A percentile compares a stretch with the other conserved stretches of the same genome.
Evolutionary conservation across 352 stramenopile genomes (phyloP).

Genomic region (Thraustochytrium sp.): DNA sequence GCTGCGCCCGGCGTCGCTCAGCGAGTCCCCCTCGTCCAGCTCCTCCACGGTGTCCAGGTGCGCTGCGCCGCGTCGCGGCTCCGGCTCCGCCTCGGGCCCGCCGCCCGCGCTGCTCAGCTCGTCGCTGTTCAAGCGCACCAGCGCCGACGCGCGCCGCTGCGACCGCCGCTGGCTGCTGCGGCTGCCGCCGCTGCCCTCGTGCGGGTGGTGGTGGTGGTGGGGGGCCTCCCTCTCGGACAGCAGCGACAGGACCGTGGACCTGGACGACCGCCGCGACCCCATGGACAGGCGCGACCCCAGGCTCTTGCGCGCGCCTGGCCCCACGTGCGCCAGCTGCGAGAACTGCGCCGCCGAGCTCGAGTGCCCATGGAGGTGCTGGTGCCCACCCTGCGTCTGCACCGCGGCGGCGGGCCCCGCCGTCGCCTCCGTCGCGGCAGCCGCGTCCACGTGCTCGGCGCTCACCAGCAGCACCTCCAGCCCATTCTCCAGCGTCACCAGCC

Average conservation of each 20-base stretch:
- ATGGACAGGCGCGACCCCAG: background rate
- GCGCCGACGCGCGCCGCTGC: background rate
- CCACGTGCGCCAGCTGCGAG: no score
- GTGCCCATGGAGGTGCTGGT: background rate
- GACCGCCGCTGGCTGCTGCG: background rate
- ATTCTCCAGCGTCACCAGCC: constrained; percentile 68
- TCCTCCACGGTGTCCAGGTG: background rate
- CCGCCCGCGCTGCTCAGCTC: background rate
- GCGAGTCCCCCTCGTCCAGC: constrained; percentile 26
- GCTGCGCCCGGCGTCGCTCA: constrained; percentile 37
- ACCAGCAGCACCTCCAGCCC: constrained; percentile 69
- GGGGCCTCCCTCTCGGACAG: constrained; percentile 25
- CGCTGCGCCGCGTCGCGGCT: no score
- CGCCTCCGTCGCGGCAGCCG: background rate
- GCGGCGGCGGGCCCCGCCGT: background rate
- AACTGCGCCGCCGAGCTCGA: no score
- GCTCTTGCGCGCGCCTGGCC: background rate
- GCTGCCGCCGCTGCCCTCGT: background rate
- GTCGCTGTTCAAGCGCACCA: background rate
- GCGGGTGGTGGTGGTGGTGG: background rate
- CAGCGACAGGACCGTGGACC: constrained; percentile 53
- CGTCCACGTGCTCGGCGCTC: constrained; percentile 49
- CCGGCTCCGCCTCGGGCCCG: no score
- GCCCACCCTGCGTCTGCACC: background rate
- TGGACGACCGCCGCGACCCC: constrained; percentile 48